Evolutionary conservation across 2,329 filamentous ascomycete genomes (phyloP).

Genomic region (Cordyceps cicadae): DNA sequence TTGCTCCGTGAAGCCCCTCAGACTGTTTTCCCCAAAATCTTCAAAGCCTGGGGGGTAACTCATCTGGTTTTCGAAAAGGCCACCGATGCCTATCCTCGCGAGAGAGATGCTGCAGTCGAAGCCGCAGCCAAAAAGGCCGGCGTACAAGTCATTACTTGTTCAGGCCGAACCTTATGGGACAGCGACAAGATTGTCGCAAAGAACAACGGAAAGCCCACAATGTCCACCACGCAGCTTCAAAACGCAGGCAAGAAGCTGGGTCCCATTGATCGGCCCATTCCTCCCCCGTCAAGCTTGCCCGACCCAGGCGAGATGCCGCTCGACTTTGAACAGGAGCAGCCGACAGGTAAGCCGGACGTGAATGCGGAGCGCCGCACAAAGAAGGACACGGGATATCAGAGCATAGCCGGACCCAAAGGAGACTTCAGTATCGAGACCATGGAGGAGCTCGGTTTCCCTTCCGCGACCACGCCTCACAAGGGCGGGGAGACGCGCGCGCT

Average conservation of each 20-base stretch:
- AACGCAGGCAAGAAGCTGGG: slow-evolving; percentile 56
- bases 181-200: slow-evolving; percentile 58
- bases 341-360: slow-evolving; percentile 46
- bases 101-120: slow-evolving; percentile 53
- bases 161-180: slow-evolving; percentile 65
- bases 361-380: slow-evolving; percentile 48
- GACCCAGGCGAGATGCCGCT: slow-evolving; percentile 56
- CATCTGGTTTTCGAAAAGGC: slow-evolving; percentile 75
- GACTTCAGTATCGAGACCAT: slow-evolving; percentile 66
- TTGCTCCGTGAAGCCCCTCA: slow-evolving; percentile 65
- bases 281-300: slow-evolving; percentile 50
- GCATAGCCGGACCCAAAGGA: slow-evolving; percentile 56
- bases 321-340: slow-evolving; percentile 47
- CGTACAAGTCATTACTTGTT: slow-evolving; percentile 56
- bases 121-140: slow-evolving; percentile 55
- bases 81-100: slow-evolving; percentile 62
- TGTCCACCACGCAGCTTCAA: slow-evolving; percentile 63
- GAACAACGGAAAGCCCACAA: slow-evolving; percentile 62
- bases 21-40: slow-evolving; percentile 62
- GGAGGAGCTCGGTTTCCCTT: slow-evolving; percentile 59
- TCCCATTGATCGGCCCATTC: slow-evolving; percentile 51
- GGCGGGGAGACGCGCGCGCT: slow-evolving; percentile 65
- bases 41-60: slow-evolving; percentile 64
- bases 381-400: slow-evolving; percentile 49
- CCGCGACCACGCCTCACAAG: slow-evolving; percentile 56